Base-by-base conservation (phyloP, 106 monocot genomes). In the Iris macrosiphon region DNA sequence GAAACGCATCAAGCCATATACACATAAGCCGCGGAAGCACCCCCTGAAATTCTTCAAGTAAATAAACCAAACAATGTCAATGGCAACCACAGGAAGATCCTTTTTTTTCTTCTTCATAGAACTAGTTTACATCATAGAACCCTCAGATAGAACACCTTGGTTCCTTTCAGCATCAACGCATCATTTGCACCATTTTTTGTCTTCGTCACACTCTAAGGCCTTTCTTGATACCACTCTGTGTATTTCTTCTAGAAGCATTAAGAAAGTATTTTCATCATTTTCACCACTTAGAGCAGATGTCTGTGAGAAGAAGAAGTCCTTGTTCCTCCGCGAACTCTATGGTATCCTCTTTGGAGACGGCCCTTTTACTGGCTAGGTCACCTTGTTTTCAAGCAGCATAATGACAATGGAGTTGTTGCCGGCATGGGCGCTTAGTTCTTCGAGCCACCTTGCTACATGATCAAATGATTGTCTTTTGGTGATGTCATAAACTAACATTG, bases 231-330 rank as follows among this genome's bases (percentile, higher is more conserved):
- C 69, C 11, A 70, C 79, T 2, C 54, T 61, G 46, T 73, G 44
- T 4, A 83, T 79, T 58, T 88, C 83, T 14, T 83, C 79, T 6
- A 88, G 29, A 2, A 88, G 64, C 38, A 62, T 60, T 22, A 79
- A 40, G 62, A 88, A 82, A 20, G 88, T 72, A 17, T 20, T 56
- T 49, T 88, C 78, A 4, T 82, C 69, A 47, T 88, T 82, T 3
- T 88, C 82, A 3, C 82, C 88, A 21, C 57, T 88, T 14, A 82
- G 60, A 14, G 88, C 88, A 6, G 82, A 86, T 20, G 80, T 62
- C 60, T 86, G 80, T 12, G 76, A 86, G 62, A 86, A 86, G 73
- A 80, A 86, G 23, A 70, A 86, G 69, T 2, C 85, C 85, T 41
- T 86, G 85, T 6, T 86, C 77, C 55, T 80, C 77, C 0, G 80